Base-by-base conservation (phyloP, 179 eudicot genomes). In the Camellia oleifera region DNA sequence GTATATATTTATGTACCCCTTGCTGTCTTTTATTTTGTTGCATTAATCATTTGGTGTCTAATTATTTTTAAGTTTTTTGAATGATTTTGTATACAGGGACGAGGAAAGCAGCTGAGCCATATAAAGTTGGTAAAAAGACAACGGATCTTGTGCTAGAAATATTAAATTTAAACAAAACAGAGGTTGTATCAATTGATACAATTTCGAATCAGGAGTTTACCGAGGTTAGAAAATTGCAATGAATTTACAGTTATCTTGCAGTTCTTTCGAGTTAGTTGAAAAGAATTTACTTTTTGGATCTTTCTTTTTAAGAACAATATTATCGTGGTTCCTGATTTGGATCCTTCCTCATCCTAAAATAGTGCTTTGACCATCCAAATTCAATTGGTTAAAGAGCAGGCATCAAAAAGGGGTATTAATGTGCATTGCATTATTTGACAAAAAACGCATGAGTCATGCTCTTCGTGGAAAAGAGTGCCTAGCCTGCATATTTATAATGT, bases 131-230 rank as follows among this genome's bases (percentile, higher is more conserved):
- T 85, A 97, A 93, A 86, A 89, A 88, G 88, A 89, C 85, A 15
- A 89, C 97, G n/a, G 89, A 91, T 85, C 81, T 78, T 77, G 88
- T 92, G 92, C 88, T 97, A 63, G 99, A 97, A 86, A 93, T 97
- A 71, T 86, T 93, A 84, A 97, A 97, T 86, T 89, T 97, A 57
- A 88, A 91, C 87, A 97, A 97, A 89, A 93, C 87, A 48, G 99
- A 97, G 84, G 74, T 81, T 17, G 67, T 97, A 75, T 79, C 94
- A 10, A 94, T 97, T 66, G 99, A 97, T 85, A 84, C 90, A 71
- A 89, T 94, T 81, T 97, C 99, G 81, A 94, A 97, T 84, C 99
- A 94, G 87, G 99, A 94, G 54, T 97, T 94, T 79, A 92, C 94
- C 7, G 98, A 97, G 99, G 99, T 97, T 65, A 86, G 56, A 48